Evolutionary conservation across 495 filamentous ascomycete genomes (phyloP).

Genomic region (Hypoxylon lienhwacheense): DNA sequence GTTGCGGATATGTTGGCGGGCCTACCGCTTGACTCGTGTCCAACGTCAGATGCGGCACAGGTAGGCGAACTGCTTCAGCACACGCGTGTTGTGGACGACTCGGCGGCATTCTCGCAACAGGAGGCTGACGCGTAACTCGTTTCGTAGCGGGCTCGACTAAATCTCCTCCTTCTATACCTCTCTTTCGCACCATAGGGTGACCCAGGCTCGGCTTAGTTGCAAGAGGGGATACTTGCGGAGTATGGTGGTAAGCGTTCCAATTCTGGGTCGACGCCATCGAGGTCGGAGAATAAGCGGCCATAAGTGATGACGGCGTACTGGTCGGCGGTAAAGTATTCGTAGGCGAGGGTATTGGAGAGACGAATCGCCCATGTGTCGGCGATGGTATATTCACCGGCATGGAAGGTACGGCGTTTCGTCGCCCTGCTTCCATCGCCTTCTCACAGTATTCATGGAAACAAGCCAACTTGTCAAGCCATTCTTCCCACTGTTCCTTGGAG

Average conservation of each 20-base stretch:
- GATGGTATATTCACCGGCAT: slow-evolving; percentile 45
- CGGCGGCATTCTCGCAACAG: slow-evolving; percentile 42
- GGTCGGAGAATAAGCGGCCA: slow-evolving; percentile 40
- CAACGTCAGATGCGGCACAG: slow-evolving; percentile 49
- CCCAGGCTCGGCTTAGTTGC: slow-evolving; percentile 52
- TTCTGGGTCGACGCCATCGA: slow-evolving; percentile 29
- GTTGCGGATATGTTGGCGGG: slow-evolving; percentile 19
- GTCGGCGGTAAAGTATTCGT: slow-evolving; percentile 45
- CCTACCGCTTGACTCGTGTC: slow-evolving; percentile 42
- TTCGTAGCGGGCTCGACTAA: slow-evolving; percentile 69
- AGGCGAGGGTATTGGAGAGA: slow-evolving; percentile 52
- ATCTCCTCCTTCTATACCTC: slow-evolving; percentile 65
- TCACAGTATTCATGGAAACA: slow-evolving; percentile 82
- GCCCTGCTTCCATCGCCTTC: slow-evolving; percentile 48
- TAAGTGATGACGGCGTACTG: slow-evolving; percentile 30
- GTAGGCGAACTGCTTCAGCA: slow-evolving; percentile 39
- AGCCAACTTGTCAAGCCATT: slow-evolving; percentile 79
- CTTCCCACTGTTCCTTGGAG: slow-evolving; percentile 78
- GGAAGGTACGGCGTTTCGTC: slow-evolving; percentile 38
- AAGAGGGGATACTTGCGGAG: slow-evolving; percentile 56
- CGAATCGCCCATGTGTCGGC: slow-evolving; percentile 38
- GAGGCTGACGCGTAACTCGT: slow-evolving; percentile 43
- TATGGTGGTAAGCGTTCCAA: slow-evolving; percentile 45
- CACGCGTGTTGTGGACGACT: slow-evolving; percentile 38
- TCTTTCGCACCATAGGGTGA: slow-evolving; percentile 59